Evolutionary conservation across 768 basidiomycete genomes (phyloP).

Genomic region (Leucocoprinus sp.): DNA sequence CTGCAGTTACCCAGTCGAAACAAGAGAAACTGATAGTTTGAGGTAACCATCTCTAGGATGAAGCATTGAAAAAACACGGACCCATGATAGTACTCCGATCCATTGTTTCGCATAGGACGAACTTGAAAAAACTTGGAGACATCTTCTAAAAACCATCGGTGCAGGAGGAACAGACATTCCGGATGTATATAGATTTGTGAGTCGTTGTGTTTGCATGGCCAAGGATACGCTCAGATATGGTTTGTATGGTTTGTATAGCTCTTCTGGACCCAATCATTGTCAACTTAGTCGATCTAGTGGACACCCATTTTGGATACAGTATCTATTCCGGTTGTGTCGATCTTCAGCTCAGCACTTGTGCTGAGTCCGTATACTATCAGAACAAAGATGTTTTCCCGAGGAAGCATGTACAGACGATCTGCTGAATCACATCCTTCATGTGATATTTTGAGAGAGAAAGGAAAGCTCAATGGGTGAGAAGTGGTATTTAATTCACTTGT

Average conservation of each 20-base stretch:
- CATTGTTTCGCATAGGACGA: constrained; percentile 20
- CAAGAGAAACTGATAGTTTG: constrained; percentile 1
- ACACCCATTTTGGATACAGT: constrained; percentile 4
- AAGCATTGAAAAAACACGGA: constrained; percentile 14
- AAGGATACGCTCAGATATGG: background rate
- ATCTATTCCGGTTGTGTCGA: constrained; percentile 3
- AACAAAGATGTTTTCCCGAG: constrained; percentile 21
- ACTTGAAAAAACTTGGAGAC: constrained; percentile 19
- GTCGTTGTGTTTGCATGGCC: background rate
- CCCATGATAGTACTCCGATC: constrained; percentile 20
- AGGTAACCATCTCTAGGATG: background rate
- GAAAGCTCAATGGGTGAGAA: background rate
- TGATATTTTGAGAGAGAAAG: constrained; percentile 12
- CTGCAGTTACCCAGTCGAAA: constrained; percentile 3
- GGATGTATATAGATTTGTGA: constrained; percentile 4
- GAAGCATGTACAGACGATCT: constrained; percentile 19
- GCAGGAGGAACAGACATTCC: background rate
- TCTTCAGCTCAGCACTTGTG: constrained; percentile 17
- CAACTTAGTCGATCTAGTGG: constrained; percentile 24
- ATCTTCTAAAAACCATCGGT: background rate
- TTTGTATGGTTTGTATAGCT: constrained; percentile 13
- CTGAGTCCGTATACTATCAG: constrained; percentile 21
- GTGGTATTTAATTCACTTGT: background rate
- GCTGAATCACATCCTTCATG: constrained; percentile 19
- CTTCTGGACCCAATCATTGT: constrained; percentile 20